phyloP scores from a whole-genome alignment of 768 basidiomycete species.

The Tephrocybe sp. region DNA sequence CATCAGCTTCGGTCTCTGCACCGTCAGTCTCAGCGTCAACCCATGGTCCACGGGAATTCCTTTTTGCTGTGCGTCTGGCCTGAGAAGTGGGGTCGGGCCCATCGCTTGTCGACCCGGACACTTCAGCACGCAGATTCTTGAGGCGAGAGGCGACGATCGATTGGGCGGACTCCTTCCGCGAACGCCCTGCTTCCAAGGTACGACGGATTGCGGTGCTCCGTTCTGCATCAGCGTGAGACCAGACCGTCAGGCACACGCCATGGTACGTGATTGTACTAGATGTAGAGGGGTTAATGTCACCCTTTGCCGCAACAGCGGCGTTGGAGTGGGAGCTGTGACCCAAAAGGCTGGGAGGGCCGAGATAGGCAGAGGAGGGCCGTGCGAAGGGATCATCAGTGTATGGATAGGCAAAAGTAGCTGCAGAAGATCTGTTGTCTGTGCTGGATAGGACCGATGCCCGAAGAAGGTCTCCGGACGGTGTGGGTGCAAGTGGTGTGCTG shows the following conservation, averaged over 20 bases:
- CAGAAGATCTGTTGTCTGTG: conserved; percentile 62
- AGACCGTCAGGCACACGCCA: conserved; percentile 91
- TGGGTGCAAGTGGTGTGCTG: conserved; percentile 72
- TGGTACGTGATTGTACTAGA: conserved; percentile 70
- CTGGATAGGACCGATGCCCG: conserved; percentile 72
- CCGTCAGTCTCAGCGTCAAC: conserved; percentile 70
- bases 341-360: conserved; percentile 72
- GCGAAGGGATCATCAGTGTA: conserved; percentile 77
- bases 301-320: conserved; percentile 29
- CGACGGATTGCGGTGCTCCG: conserved; percentile 81
- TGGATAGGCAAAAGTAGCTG: conserved; percentile 69
- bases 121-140: conserved; percentile 59
- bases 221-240: conserved; percentile 92
- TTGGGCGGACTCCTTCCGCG: conserved; percentile 78
- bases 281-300: conserved; percentile 29
- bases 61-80: conserved; percentile 53
- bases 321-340: conserved; percentile 39
- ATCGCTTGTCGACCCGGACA: conserved; percentile 40
- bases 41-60: conserved; percentile 69
- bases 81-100: conserved; percentile 55
- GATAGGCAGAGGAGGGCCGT: conserved; percentile 75
- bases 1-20: conserved; percentile 70
- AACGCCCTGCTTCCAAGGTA: conserved; percentile 75
- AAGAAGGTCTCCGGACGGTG: conserved; percentile 66
- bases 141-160: conserved; percentile 66